A percentile compares a stretch with the other conserved stretches of the same genome.
Conservation (phyloP, 768 basidiomycete genomes). For the Panellus pusillus region DNA sequence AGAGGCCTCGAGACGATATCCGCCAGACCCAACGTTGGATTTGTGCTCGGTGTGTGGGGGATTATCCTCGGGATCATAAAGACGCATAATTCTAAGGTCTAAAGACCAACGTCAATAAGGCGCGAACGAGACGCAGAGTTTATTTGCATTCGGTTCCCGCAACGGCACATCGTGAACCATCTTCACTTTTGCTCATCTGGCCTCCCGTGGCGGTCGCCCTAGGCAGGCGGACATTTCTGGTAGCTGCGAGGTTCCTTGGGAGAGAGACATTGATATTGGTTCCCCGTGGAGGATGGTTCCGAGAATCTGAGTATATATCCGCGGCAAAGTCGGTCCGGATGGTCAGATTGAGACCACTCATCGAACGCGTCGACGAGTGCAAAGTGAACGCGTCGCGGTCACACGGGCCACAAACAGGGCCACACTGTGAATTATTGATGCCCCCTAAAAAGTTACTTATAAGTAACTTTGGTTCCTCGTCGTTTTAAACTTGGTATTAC, state of each 20-base stretch:
- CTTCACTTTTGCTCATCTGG: slow-evolving; percentile 65
- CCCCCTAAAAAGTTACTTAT: too few species aligned
- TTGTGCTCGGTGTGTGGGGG: slow-evolving; percentile 46
- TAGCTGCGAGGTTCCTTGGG: slow-evolving; percentile 24
- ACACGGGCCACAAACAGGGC: too few species aligned
- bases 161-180: slow-evolving; percentile 66
- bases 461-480: too few species aligned
- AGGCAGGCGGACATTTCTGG: slow-evolving; percentile 56
- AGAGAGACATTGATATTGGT: slow-evolving; percentile 23
- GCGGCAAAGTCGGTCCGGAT: slow-evolving; percentile 14
- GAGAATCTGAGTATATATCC: slow-evolving; percentile 39
- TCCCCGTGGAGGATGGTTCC: slow-evolving; percentile 41
- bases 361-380: background rate
- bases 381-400: too few species aligned
- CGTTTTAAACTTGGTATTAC: too few species aligned
- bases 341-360: slow-evolving; percentile 3
- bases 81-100: slow-evolving; percentile 62
- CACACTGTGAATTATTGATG: too few species aligned
- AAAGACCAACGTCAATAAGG: slow-evolving; percentile 5
- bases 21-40: slow-evolving; percentile 54
- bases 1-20: slow-evolving; percentile 69
- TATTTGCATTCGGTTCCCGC: slow-evolving; percentile 78
- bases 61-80: slow-evolving; percentile 48
- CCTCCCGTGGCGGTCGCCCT: slow-evolving; percentile 65
- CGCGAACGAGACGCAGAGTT: background rate